Base-by-base conservation (phyloP, 2,329 filamentous ascomycete genomes). In the Aspergillus felis region DNA sequence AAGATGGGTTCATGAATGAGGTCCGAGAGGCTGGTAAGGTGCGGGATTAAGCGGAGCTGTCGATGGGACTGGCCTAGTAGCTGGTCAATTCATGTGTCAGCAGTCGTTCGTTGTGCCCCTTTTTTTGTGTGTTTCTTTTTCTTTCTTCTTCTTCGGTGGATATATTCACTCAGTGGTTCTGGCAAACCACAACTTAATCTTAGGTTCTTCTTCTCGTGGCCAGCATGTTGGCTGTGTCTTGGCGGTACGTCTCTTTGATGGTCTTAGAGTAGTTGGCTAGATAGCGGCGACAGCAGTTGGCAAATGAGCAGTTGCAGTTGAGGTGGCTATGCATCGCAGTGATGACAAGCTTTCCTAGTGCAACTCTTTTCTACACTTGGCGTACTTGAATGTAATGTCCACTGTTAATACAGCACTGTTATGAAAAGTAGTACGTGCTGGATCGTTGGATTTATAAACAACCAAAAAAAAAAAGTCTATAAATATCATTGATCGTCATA, bases 11-110 rank as follows among this genome's bases (percentile, higher is more conserved):
- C 59, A 75, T 78, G 62, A 66, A 68, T 50, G 73, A 75, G 52
- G 73, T 78, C 28, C 67, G 74, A 25, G 74, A 77, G 57, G 76
- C 76, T 46, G 76, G 76, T 27, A 77, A 75, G 55, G 71, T 77
- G 27, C 70, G 69, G 52, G 17, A 57, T 46, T 59, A 59, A 14
- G 29, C 29, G 27, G 20, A 46, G 35, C 29, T 46, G 55, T 4
- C 3, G 32, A 3, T 48, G 25, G 27, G 28, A 29, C 10, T 29
- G 49, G 44, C 29, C 50, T 46, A 46, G 14, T 3, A 28, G 27
- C 8, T 5, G 32, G 32, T 8, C 32, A 17, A 38, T 6, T 14
- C 29, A 5, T 17, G 32, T 17, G 7, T 17, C 32, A 38, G 14
- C 32, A 35, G 10, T 17, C 14, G 14, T 38, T 17, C 5, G 12